Base-by-base conservation (phyloP, 2,329 filamentous ascomycete species). In the Xylariaceae sp. region DNA sequence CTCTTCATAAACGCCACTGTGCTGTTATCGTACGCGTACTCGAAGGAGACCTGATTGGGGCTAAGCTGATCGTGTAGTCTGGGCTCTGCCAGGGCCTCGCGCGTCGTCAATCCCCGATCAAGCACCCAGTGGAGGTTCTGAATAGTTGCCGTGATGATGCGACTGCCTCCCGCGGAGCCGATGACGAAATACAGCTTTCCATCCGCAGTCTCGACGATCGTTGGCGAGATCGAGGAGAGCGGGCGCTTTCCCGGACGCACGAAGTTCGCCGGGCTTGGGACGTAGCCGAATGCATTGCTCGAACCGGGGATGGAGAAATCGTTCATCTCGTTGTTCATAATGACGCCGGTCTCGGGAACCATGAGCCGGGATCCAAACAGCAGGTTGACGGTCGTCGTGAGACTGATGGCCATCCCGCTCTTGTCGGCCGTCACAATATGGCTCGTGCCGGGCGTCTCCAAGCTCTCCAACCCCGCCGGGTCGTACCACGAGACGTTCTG, bases 111-210 rank as follows among this genome's bases (percentile, higher is more conserved):
- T 2, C 74, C 74, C 37, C 83, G 81, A 63, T 96, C 91, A 0
- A 97, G 75, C 0, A 92, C 81, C 64, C 92, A 82, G 67, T 90
- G 86, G 3, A 92, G 76, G 53, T 87, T 88, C 72, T 95, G 91
- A n/a, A 92, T 81, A 0, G 89, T 93, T 0, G 90, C 78, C 0
- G 91, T 96, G 66, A 91, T 93, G 71, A 96, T 96, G 2, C 90
- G 81, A 42, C 87, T 91, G 0, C 93, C 93, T 1, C 93, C 93
- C 0, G 92, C 91, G 0, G 90, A 85, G 2, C 91, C 91, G 0
- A 89, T 84, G 18, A 88, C 79, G 57, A 93, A 83, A 68, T 88
- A 90, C 0, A 96, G 78, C 2, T 79, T 81, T 0, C 87, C 84
- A 54, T 92, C 86, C 1, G 83, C 74, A 23, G 85, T 80, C 65